These are phyloP conservation scores for Volvox africanus DNA, from an alignment of 139 green algal species.

Conservation along the genomic window DNA sequence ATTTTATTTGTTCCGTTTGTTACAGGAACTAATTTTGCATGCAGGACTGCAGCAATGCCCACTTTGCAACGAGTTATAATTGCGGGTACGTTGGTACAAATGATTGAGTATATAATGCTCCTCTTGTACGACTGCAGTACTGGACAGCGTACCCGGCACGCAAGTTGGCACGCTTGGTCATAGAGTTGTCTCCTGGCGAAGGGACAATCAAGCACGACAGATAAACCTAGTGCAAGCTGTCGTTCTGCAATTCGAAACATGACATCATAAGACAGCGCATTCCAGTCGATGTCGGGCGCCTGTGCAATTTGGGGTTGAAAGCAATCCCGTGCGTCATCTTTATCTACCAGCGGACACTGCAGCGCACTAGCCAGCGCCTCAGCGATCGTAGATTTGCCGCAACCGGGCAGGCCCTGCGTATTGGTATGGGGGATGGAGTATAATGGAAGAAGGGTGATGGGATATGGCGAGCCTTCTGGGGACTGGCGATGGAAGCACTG, in stretches of 20 bases:
- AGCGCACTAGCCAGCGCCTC: constrained; percentile 60
- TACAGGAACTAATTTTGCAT: too few relatives aligned
- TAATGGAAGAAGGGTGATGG: background rate
- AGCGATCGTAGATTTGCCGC: constrained; percentile 64
- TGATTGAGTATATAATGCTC: background rate
- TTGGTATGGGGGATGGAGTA: background rate
- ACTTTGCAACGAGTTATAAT: background rate
- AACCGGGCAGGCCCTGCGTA: constrained; percentile 57
- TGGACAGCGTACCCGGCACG: constrained; percentile 44
- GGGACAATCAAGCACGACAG: constrained; percentile 80
- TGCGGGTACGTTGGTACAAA: background rate
- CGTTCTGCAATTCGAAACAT: constrained; percentile 64
- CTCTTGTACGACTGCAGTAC: background rate
- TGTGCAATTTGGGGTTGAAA: constrained; percentile 15
- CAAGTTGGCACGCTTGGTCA: constrained; percentile 54
- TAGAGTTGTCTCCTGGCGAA: constrained; percentile 74
- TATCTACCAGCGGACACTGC: constrained; percentile 79
- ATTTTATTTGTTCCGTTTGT: too few relatives aligned
- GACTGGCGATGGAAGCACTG: background rate
- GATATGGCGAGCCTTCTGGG: background rate
- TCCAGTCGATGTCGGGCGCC: constrained; percentile 58
- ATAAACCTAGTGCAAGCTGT: constrained; percentile 52
- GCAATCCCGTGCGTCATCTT: constrained; percentile 82
- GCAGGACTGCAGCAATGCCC: too few relatives aligned
- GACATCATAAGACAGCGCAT: constrained; percentile 81